These are phyloP conservation scores for Cudoniella acicularis DNA, from an alignment of 495 filamentous ascomycete genomes.

Conservation along the genomic window DNA sequence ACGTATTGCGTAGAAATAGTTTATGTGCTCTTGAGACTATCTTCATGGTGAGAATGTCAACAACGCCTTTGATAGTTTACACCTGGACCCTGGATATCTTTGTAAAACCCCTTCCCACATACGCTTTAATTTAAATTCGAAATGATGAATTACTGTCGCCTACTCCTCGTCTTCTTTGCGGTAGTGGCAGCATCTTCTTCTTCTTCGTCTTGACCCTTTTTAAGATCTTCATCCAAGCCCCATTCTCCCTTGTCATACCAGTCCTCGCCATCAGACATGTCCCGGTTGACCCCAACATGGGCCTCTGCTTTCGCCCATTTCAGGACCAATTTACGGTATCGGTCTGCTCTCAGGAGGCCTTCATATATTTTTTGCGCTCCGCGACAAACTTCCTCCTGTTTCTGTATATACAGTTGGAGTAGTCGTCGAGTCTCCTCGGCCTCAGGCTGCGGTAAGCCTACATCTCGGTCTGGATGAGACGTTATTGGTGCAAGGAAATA, in stretches of 20 bases:
- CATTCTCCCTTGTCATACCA: conserved; percentile 93
- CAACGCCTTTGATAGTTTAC: background rate
- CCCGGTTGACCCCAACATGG: conserved; percentile 57
- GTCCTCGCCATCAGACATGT: conserved; percentile 88
- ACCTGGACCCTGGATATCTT: background rate
- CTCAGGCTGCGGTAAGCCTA: conserved; percentile 74
- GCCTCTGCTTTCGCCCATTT: conserved; percentile 86
- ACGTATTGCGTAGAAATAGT: too few species aligned
- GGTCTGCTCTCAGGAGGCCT: conserved; percentile 70
- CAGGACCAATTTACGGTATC: conserved; percentile 72
- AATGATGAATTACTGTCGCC: conserved; percentile 34
- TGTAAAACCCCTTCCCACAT: background rate
- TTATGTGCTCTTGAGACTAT: too few species aligned
- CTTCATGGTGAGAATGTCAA: too few species aligned
- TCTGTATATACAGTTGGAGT: conserved; percentile 83
- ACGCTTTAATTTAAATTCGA: background rate
- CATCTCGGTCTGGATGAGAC: conserved; percentile 69
- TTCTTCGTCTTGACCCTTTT: conserved; percentile 90
- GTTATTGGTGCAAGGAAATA: conserved; percentile 74
- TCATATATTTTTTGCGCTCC: conserved; percentile 72
- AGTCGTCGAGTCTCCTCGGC: conserved; percentile 85
- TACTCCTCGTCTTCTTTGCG: conserved; percentile 71
- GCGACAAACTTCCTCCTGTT: conserved; percentile 91
- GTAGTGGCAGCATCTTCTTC: conserved; percentile 72
- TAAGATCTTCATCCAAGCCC: conserved; percentile 78